Percentiles rank a stretch among this genome's conserved stretches.
phyloP scores from a whole-genome alignment of 73 alveolate species.

The Breviolum minutum region DNA sequence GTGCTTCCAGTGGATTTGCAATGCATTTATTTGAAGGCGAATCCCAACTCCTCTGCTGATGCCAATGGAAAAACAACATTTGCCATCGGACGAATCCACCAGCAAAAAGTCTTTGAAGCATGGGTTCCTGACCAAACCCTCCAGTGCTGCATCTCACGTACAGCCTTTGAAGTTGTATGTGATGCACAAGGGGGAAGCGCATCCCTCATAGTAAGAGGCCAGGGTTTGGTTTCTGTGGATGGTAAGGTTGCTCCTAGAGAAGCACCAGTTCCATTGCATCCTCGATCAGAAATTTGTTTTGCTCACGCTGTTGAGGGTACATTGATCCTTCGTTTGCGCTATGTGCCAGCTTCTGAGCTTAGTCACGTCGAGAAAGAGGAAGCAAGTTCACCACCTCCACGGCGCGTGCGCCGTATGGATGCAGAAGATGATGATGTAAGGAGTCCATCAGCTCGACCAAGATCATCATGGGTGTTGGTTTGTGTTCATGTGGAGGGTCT shows the following conservation, averaged over 20 bases:
- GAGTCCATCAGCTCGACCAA: conserved; percentile 26
- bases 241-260: conserved; percentile 62
- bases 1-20: neutral
- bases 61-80: neutral
- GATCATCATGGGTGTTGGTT: conserved; percentile 59
- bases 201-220: conserved; percentile 51
- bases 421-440: neutral
- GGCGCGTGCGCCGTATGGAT: conserved; percentile 2
- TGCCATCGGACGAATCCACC: conserved; percentile 76
- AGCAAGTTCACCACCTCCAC: conserved; percentile 69
- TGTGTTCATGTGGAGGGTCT: conserved; percentile 71
- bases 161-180: conserved; percentile 57
- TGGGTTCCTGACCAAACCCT: conserved; percentile 85
- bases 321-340: conserved; percentile 4
- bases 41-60: neutral
- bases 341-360: conserved; percentile 30
- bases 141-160: conserved; percentile 75
- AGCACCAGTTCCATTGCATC: conserved; percentile 6
- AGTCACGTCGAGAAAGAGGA: neutral
- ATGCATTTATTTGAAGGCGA: conserved; percentile 21
- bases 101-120: conserved; percentile 70
- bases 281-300: conserved; percentile 29
- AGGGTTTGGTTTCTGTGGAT: conserved; percentile 55
- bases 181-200: conserved; percentile 46
- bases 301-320: conserved; percentile 25